These are phyloP conservation scores for Saccharomycopsis capsularis DNA, from an alignment of 805 yeast genomes.

Conservation along the genomic window DNA sequence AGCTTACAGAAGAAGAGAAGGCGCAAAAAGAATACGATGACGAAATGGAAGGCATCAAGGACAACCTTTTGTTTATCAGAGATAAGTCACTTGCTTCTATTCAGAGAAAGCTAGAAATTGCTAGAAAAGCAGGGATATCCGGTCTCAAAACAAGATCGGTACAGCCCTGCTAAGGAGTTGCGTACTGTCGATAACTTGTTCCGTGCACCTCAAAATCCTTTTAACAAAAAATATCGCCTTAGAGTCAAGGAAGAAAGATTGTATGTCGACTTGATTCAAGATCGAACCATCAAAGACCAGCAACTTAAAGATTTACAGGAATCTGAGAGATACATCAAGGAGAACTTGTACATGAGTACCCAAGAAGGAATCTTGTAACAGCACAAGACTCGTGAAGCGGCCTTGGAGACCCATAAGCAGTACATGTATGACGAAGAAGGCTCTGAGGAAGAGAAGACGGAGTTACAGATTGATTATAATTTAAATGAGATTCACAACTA, in stretches of 20 bases:
- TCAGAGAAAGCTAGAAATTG: constrained; percentile 68
- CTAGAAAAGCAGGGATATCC: constrained; percentile 63
- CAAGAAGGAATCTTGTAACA: constrained; percentile 30
- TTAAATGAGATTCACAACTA: constrained; percentile 68
- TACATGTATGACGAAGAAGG: constrained; percentile 79
- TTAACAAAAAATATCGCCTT: constrained; percentile 70
- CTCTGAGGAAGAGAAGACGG: constrained; percentile 83
- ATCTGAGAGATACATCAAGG: constrained; percentile 62
- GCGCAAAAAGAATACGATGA: constrained; percentile 63
- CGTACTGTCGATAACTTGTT: constrained; percentile 31
- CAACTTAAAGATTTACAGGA: constrained; percentile 52
- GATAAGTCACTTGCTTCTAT: constrained; percentile 83
- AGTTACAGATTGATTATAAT: constrained; percentile 76
- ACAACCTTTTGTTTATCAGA: constrained; percentile 74
- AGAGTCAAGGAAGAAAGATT: constrained; percentile 68
- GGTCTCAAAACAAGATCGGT: too few relatives aligned
- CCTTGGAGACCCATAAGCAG: constrained; percentile 46
- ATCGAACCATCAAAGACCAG: constrained; percentile 54
- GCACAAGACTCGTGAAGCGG: constrained; percentile 31
- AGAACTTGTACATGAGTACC: constrained; percentile 45
- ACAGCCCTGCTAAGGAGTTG: constrained; percentile 74
- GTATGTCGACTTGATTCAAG: constrained; percentile 53
- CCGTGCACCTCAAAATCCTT: constrained; percentile 55
- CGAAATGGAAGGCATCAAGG: constrained; percentile 80
- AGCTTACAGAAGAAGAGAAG: constrained; percentile 31